These are phyloP conservation scores for Claviceps capensis DNA, from an alignment of 2,329 filamentous ascomycete genomes.

Conservation along the genomic window DNA sequence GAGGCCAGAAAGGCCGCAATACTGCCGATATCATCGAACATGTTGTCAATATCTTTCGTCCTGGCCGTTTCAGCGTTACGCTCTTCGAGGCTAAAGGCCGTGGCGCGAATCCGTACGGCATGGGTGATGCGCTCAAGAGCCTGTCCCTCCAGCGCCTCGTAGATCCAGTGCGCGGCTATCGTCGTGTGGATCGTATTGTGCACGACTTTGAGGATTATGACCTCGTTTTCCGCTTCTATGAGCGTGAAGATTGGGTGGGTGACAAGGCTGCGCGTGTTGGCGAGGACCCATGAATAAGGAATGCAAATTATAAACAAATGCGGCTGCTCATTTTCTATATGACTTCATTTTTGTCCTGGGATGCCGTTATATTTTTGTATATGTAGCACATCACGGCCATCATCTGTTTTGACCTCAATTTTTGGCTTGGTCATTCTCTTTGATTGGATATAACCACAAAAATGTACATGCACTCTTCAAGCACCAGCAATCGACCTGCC, in stretches of 20 bases:
- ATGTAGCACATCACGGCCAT: too few relatives aligned
- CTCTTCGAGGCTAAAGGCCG: constrained; percentile 77
- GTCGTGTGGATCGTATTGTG: constrained; percentile 83
- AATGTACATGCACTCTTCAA: too few relatives aligned
- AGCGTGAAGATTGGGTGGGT: constrained; percentile 65
- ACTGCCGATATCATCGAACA: constrained; percentile 87
- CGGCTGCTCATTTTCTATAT: constrained; percentile 7
- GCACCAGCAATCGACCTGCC: too few relatives aligned
- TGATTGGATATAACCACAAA: too few relatives aligned
- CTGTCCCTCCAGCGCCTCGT: constrained; percentile 39
- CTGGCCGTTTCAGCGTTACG: constrained; percentile 93
- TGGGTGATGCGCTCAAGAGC: constrained; percentile 23
- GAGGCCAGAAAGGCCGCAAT: constrained; percentile 72
- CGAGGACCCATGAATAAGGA: constrained; percentile 22
- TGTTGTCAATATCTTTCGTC: constrained; percentile 90
- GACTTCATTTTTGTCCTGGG: neutral
- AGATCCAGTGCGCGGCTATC: constrained; percentile 75
- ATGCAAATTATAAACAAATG: constrained; percentile 7
- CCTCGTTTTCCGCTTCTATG: constrained; percentile 91
- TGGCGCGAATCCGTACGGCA: constrained; percentile 27
- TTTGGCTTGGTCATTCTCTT: too few relatives aligned
- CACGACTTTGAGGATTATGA: constrained; percentile 97
- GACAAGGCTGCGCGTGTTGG: constrained; percentile 39
- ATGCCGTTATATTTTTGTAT: too few relatives aligned
- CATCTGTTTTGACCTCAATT: too few relatives aligned